These are phyloP conservation scores for Echium plantagineum DNA, from an alignment of 257 asterid species.

Conservation along the genomic window DNA sequence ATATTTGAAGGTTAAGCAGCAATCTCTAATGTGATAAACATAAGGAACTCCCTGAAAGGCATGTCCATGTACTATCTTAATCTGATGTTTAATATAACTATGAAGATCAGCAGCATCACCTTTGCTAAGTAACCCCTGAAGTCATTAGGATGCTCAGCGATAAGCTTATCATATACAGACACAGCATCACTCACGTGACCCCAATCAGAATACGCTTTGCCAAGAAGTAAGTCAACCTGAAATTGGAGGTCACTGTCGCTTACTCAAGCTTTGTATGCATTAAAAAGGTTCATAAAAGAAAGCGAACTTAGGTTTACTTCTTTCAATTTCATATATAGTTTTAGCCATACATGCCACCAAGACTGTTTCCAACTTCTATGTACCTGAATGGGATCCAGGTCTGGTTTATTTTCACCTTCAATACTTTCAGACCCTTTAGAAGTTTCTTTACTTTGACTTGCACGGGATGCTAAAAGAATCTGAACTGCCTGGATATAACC, in stretches of 20 bases:
- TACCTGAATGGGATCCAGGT: slow-evolving; percentile 73
- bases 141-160: slow-evolving; percentile 71
- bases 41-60: no score
- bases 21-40: no score
- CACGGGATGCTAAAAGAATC: slow-evolving; percentile 60
- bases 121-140: slow-evolving; percentile 96
- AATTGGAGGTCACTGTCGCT: slow-evolving; percentile 1
- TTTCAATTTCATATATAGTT: no score
- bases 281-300: no score
- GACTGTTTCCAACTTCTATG: slow-evolving; percentile 11
- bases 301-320: no score
- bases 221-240: slow-evolving; percentile 85
- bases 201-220: slow-evolving; percentile 95
- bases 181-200: slow-evolving; percentile 88
- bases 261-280: no score
- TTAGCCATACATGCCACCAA: background rate
- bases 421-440: slow-evolving; percentile 17
- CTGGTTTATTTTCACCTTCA: slow-evolving; percentile 23
- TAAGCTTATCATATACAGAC: slow-evolving; percentile 74
- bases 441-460: slow-evolving; percentile 40
- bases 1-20: no score
- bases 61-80: background rate
- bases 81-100: slow-evolving; percentile 2
- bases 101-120: slow-evolving; percentile 29
- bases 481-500: slow-evolving; percentile 51